phyloP scores from a whole-genome alignment of 805 yeast genomes.

The Candida railenensis region DNA sequence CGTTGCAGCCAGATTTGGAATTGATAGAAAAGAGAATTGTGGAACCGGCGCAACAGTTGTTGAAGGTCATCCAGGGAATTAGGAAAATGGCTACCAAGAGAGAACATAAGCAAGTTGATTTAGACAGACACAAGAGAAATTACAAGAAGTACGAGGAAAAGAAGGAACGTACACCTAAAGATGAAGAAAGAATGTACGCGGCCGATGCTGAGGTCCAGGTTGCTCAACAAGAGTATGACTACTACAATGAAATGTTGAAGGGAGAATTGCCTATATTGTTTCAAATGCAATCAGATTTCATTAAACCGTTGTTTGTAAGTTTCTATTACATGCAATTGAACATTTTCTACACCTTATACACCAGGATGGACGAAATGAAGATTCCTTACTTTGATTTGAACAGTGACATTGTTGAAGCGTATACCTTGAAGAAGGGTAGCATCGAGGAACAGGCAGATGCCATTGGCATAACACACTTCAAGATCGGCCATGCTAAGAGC shows the following conservation, averaged over 20 bases:
- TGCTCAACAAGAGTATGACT: slow-evolving; percentile 94
- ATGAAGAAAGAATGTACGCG: slow-evolving; percentile 85
- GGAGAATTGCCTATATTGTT: slow-evolving; percentile 86
- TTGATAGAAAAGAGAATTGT: slow-evolving; percentile 88
- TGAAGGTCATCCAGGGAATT: slow-evolving; percentile 76
- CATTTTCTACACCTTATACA: slow-evolving; percentile 89
- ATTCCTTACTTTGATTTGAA: slow-evolving; percentile 92
- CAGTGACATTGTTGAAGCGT: slow-evolving; percentile 81
- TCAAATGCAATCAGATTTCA: slow-evolving; percentile 85
- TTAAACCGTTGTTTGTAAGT: slow-evolving; percentile 89
- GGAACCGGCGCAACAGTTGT: slow-evolving; percentile 86
- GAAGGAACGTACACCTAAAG: slow-evolving; percentile 81
- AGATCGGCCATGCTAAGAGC: slow-evolving; percentile 80
- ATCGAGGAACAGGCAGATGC: slow-evolving; percentile 88
- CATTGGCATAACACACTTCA: slow-evolving; percentile 87
- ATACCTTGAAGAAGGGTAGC: slow-evolving; percentile 78
- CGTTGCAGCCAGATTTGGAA: slow-evolving; percentile 89
- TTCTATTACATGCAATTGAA: slow-evolving; percentile 97
- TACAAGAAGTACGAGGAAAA: slow-evolving; percentile 74
- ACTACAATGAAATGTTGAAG: slow-evolving; percentile 92
- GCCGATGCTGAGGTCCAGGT: slow-evolving; percentile 87
- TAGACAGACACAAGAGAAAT: slow-evolving; percentile 78
- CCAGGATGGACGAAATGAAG: slow-evolving; percentile 91
- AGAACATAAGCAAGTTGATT: slow-evolving; percentile 91
- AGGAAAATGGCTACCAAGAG: slow-evolving; percentile 95